A percentile compares a stretch with the other conserved stretches of the same genome.
Evolutionary conservation across 441 rosid species (phyloP).

Genomic region (Populus tomentosa): DNA sequence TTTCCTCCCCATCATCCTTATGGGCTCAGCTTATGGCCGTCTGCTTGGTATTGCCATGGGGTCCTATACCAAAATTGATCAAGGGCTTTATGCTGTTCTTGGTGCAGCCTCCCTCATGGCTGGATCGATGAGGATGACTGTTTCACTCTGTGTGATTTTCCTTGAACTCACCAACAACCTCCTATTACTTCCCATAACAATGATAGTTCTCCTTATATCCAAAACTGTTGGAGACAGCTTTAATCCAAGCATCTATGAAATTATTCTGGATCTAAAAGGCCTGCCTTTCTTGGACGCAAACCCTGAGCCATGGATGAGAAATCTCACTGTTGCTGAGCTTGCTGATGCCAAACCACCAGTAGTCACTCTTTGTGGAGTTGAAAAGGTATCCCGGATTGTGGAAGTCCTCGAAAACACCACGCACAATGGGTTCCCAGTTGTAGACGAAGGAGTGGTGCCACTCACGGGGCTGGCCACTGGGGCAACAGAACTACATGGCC

Average conservation of each 20-base stretch:
- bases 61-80: slow-evolving; percentile 60
- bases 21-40: slow-evolving; percentile 88
- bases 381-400: slow-evolving; percentile 61
- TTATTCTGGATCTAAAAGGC: slow-evolving; percentile 79
- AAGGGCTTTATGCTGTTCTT: slow-evolving; percentile 85
- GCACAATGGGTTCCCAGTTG: slow-evolving; percentile 68
- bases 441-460: slow-evolving; percentile 40
- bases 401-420: slow-evolving; percentile 71
- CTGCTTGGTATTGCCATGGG: slow-evolving; percentile 69
- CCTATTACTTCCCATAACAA: slow-evolving; percentile 69
- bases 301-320: slow-evolving; percentile 97
- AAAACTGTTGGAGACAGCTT: slow-evolving; percentile 90
- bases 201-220: slow-evolving; percentile 82
- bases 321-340: slow-evolving; percentile 84
- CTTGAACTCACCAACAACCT: slow-evolving; percentile 93
- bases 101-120: slow-evolving; percentile 97
- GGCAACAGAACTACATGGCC: slow-evolving; percentile 56
- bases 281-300: slow-evolving; percentile 84
- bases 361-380: slow-evolving; percentile 60
- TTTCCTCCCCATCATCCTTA: slow-evolving; percentile 81
- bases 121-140: slow-evolving; percentile 98
- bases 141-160: slow-evolving; percentile 85
- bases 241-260: slow-evolving; percentile 79
- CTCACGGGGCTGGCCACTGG: slow-evolving; percentile 35
- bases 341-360: slow-evolving; percentile 67